These are phyloP conservation scores for Podila minutissima DNA, from an alignment of 192 early-diverging fungal species.

Conservation along the genomic window DNA sequence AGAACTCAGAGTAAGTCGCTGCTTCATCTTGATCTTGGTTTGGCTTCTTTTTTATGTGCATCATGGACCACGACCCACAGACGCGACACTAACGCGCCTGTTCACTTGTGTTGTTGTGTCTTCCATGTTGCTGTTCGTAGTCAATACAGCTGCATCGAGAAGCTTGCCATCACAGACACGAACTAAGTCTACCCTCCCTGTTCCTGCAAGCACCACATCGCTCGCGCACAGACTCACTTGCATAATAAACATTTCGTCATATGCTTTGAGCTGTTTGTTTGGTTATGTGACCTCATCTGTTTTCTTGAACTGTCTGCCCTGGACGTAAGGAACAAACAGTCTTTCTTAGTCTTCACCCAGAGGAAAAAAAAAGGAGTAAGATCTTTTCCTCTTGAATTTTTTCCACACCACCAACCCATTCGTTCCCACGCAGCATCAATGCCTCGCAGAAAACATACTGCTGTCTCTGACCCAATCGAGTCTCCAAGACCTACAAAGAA, in stretches of 20 bases:
- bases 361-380: too few relatives aligned
- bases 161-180: background rate
- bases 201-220: background rate
- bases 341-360: too few relatives aligned
- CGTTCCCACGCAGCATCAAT: too few relatives aligned
- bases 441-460: too few relatives aligned
- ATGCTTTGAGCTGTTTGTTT: too few relatives aligned
- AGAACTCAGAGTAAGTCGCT: constrained; percentile 70
- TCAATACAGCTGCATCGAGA: background rate
- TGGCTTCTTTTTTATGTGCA: background rate
- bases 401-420: too few relatives aligned
- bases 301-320: too few relatives aligned
- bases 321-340: too few relatives aligned
- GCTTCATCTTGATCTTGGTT: background rate
- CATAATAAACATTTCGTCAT: background rate
- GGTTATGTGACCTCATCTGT: background rate
- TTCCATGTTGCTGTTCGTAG: background rate
- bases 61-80: background rate
- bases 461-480: too few relatives aligned
- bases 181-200: background rate
- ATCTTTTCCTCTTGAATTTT: too few relatives aligned
- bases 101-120: background rate
- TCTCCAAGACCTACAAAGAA: too few relatives aligned
- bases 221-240: background rate
- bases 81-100: background rate